Evolutionary conservation across 2,329 filamentous ascomycete species (phyloP).

Genomic region (Fusarium fujikuroi): DNA sequence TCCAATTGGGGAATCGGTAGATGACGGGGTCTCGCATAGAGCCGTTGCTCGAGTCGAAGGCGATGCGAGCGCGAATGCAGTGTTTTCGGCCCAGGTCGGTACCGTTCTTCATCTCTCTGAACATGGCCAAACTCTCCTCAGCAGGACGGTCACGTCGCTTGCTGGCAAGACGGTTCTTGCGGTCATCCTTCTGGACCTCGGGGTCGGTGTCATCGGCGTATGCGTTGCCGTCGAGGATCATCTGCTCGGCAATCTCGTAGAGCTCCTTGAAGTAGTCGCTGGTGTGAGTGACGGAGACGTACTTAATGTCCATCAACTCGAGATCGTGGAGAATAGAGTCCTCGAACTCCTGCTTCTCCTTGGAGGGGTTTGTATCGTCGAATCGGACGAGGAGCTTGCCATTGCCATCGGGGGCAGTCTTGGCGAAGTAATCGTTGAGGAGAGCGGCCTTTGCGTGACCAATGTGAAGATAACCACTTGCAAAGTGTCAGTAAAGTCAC

Average conservation of each 20-base stretch:
- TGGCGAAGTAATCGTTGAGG: slow-evolving; percentile 96
- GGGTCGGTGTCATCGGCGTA: slow-evolving; percentile 96
- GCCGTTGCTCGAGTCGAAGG: slow-evolving; percentile 91
- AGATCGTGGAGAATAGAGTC: slow-evolving; percentile 94
- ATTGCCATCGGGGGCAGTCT: slow-evolving; percentile 90
- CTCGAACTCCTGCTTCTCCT: slow-evolving; percentile 97
- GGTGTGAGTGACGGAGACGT: slow-evolving; percentile 87
- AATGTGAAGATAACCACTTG: slow-evolving; percentile 87
- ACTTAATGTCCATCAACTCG: slow-evolving; percentile 88
- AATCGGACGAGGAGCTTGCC: slow-evolving; percentile 92
- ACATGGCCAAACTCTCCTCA: slow-evolving; percentile 86
- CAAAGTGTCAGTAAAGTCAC: slow-evolving; percentile 24
- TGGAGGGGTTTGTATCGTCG: slow-evolving; percentile 96
- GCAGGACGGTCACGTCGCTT: slow-evolving; percentile 79
- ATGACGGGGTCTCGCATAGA: slow-evolving; percentile 97
- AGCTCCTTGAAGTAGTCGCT: slow-evolving; percentile 96
- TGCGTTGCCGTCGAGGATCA: slow-evolving; percentile 87
- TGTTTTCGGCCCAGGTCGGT: slow-evolving; percentile 81
- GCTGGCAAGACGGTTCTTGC: slow-evolving; percentile 85
- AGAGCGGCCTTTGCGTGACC: slow-evolving; percentile 94
- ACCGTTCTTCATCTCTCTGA: slow-evolving; percentile 93
- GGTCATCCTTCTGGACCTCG: slow-evolving; percentile 86
- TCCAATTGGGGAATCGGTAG: slow-evolving; percentile 84
- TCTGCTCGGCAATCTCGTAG: slow-evolving; percentile 83
- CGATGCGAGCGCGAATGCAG: slow-evolving; percentile 96